phyloP scores from a whole-genome alignment of 805 yeast species.

The Yarrowia alimentaria region DNA sequence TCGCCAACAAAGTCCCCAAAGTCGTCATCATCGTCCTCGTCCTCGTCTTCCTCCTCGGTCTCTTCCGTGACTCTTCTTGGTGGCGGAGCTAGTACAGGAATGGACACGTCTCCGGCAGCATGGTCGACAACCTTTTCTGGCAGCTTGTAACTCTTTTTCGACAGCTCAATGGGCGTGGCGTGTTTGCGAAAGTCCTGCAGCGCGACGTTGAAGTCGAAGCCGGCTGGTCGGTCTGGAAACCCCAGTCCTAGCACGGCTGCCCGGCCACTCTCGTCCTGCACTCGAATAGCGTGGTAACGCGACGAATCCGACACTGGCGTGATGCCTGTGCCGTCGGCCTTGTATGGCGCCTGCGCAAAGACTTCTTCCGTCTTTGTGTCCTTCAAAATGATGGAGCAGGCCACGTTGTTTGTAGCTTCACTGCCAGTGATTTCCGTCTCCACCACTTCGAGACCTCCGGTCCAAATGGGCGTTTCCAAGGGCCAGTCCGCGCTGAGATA shows the following conservation, averaged over 20 bases:
- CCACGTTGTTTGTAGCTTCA: constrained; percentile 27
- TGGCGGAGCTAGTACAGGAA: constrained; percentile 37
- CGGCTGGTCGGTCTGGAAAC: constrained; percentile 40
- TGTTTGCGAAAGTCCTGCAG: constrained; percentile 39
- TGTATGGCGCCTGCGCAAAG: constrained; percentile 43
- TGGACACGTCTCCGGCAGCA: constrained; percentile 17
- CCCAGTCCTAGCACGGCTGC: constrained; percentile 47
- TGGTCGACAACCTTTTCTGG: constrained; percentile 32
- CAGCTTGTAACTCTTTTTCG: constrained; percentile 35
- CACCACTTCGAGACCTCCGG: constrained; percentile 39
- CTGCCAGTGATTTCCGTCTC: constrained; percentile 32
- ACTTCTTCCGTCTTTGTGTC: constrained; percentile 37
- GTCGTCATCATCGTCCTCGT: constrained; percentile 37
- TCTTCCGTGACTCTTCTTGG: constrained; percentile 32
- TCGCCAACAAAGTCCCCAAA: constrained; percentile 35
- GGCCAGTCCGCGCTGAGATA: constrained; percentile 40
- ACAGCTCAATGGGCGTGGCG: constrained; percentile 33
- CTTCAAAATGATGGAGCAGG: constrained; percentile 38
- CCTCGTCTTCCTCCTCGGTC: constrained; percentile 29
- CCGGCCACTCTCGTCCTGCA: constrained; percentile 39
- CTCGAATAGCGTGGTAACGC: constrained; percentile 41
- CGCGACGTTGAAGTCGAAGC: constrained; percentile 43
- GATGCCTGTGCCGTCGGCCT: constrained; percentile 38
- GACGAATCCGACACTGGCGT: constrained; percentile 39
- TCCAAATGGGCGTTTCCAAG: constrained; percentile 42